A percentile compares a stretch with the other conserved stretches of the same genome.
These are phyloP conservation scores for Penicillium paradoxum DNA, from an alignment of 495 filamentous ascomycete species.

Conservation along the genomic window DNA sequence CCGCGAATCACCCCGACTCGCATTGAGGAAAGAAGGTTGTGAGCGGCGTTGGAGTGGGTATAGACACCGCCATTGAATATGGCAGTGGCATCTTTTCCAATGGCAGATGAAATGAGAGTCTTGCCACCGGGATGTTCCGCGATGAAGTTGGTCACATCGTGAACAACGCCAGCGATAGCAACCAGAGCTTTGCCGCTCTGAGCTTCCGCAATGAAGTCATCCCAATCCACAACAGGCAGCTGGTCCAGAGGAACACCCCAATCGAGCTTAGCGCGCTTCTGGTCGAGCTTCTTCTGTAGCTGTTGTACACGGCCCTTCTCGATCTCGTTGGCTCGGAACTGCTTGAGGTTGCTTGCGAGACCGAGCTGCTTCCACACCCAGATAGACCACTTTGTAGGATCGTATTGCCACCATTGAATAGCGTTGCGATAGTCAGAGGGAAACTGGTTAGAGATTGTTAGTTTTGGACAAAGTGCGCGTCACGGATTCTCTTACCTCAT, in stretches of 20 bases:
- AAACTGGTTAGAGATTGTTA: conserved; percentile 49
- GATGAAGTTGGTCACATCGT: conserved; percentile 83
- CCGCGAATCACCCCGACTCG: conserved; percentile 84
- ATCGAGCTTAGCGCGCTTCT: conserved; percentile 76
- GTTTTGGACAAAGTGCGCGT: background rate
- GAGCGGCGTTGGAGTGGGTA: conserved; percentile 84
- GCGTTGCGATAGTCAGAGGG: conserved; percentile 94
- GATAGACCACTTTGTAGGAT: conserved; percentile 93
- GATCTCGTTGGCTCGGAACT: conserved; percentile 89
- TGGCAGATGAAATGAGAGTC: conserved; percentile 72
- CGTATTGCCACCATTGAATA: conserved; percentile 90
- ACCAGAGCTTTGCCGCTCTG: conserved; percentile 75
- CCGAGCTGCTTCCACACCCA: conserved; percentile 84
- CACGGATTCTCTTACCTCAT: conserved; percentile 42
- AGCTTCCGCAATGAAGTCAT: conserved; percentile 73
- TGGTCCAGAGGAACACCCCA: conserved; percentile 86
- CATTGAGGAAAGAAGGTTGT: conserved; percentile 89
- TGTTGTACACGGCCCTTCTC: conserved; percentile 93
- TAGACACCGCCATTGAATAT: conserved; percentile 96
- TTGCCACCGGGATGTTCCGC: conserved; percentile 88
- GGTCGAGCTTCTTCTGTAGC: conserved; percentile 91
- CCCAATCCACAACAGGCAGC: conserved; percentile 87
- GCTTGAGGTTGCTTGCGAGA: conserved; percentile 83
- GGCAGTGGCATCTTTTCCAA: conserved; percentile 89
- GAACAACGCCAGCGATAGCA: conserved; percentile 81